Conservation (phyloP, 2,329 filamentous ascomycete genomes). For the Colletotrichum higginsianum region DNA sequence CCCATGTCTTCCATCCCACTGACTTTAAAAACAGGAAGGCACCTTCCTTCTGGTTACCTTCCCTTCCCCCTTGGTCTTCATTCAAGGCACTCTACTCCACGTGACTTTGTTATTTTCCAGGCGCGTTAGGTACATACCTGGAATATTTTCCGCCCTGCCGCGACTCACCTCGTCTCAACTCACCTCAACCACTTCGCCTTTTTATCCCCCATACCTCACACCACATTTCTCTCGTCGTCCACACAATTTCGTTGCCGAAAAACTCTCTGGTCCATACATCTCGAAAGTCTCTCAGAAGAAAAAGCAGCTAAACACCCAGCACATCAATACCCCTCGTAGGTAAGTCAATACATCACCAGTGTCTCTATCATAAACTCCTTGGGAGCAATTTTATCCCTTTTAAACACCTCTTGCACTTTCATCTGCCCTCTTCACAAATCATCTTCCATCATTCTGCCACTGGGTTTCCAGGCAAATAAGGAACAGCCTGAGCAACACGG, state of each 20-base stretch:
- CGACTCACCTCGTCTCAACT: background rate
- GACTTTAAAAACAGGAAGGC: conserved; percentile 18
- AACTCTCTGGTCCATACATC: background rate
- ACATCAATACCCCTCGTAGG: conserved; percentile 23
- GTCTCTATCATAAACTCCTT: background rate
- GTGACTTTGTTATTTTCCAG: conserved; percentile 12
- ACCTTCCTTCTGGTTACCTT: conserved; percentile 1
- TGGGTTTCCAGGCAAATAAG: background rate
- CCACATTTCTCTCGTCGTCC: background rate
- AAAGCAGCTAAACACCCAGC: background rate
- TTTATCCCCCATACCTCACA: background rate
- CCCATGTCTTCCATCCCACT: background rate
- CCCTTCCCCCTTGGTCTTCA: conserved; percentile 5
- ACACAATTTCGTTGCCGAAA: conserved; percentile 2
- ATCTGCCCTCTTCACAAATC: background rate
- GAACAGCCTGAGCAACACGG: background rate
- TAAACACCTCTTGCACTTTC: background rate
- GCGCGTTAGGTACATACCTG: background rate
- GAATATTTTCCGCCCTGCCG: background rate
- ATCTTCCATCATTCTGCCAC: background rate
- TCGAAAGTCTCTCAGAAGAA: background rate
- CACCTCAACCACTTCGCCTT: background rate
- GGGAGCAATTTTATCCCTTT: background rate
- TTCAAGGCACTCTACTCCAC: conserved; percentile 8
- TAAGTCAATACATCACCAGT: conserved; percentile 16